phyloP scores from a whole-genome alignment of 352 stramenopile species.

The Phytophthora aleatoria region DNA sequence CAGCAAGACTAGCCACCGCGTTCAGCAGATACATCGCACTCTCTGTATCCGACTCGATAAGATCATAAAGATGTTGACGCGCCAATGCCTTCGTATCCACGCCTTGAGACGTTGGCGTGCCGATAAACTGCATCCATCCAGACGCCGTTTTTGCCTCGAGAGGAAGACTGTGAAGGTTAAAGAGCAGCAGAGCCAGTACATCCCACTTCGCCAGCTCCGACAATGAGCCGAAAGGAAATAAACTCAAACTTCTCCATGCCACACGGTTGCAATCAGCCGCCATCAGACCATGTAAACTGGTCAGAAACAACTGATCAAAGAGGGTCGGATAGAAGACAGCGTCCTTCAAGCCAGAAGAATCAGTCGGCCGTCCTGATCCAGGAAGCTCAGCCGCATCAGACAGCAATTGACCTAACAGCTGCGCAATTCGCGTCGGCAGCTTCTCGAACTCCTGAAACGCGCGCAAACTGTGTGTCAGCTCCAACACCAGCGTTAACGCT shows the following conservation, averaged over 20 bases:
- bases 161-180: conserved; percentile 71
- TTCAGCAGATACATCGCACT: conserved; percentile 75
- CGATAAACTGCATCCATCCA: conserved; percentile 74
- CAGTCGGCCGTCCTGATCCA: conserved; percentile 33
- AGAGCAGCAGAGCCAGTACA: conserved; percentile 74
- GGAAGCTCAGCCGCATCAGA: conserved; percentile 59
- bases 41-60: conserved; percentile 67
- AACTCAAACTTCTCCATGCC: conserved; percentile 70
- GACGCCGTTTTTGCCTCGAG: conserved; percentile 55
- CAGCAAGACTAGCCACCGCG: conserved; percentile 64
- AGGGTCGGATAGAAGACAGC: conserved; percentile 72
- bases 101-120: conserved; percentile 36
- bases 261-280: conserved; percentile 79
- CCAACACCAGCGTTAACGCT: conserved; percentile 72
- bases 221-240: conserved; percentile 74
- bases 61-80: conserved; percentile 57
- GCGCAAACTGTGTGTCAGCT: conserved; percentile 72
- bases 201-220: conserved; percentile 85
- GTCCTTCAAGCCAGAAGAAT: conserved; percentile 21
- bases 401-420: conserved; percentile 71
- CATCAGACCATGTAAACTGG: conserved; percentile 74
- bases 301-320: conserved; percentile 88
- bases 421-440: conserved; percentile 67
- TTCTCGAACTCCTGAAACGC: conserved; percentile 87
- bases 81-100: conserved; percentile 38